Base-by-base conservation (phyloP, 352 stramenopile species). In the Blastocystis sp. region DNA sequence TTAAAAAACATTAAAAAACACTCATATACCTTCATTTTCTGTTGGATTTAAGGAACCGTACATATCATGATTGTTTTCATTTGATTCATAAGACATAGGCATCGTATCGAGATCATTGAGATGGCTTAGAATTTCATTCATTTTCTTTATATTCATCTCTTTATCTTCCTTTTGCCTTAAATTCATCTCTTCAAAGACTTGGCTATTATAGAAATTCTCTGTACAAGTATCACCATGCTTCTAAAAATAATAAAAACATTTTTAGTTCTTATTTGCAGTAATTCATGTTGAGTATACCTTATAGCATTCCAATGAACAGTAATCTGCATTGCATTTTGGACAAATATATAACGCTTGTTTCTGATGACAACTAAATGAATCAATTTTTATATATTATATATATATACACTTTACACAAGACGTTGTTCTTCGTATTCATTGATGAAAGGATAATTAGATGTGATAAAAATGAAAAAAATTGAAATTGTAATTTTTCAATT, bases 181-280 rank as follows among this genome's bases (percentile, higher is more conserved):
- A 0, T 6, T 25, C 2, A 59, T 59, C 18, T 59, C 49, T 27
- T 59, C 49, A 10, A 59, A n/a, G 16, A 59, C 49, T 11, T 36
- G 49, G 6, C 42, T 43, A 18, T 31, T 19, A 24, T 59, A 59
- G 36, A 59, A 59, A 0, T 30, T 36, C 21, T 59, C 35, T 48
- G 49, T 59, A 24, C 49, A 59, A 6, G 46, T 52, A 10, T 36
- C 11, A 52, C 49, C 49, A 24, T 59, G 49, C 37, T 59, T 59
- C 49, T 59, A 59, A 11, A 13, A n/a, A 6, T 57, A n/a, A n/a
- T n/a, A n/a, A n/a, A n/a, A n/a, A n/a, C 28, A 47, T 13, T 21
- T 10, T 32, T 11, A 59, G n/a, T 7, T 9, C 10, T 24, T n/a
- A 32, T 30, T 24, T 30, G n/a, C 30, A n/a, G n/a, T n/a, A n/a